These are phyloP conservation scores for Hyaloscypha variabilis DNA, from an alignment of 495 filamentous ascomycete species.

Conservation along the genomic window DNA sequence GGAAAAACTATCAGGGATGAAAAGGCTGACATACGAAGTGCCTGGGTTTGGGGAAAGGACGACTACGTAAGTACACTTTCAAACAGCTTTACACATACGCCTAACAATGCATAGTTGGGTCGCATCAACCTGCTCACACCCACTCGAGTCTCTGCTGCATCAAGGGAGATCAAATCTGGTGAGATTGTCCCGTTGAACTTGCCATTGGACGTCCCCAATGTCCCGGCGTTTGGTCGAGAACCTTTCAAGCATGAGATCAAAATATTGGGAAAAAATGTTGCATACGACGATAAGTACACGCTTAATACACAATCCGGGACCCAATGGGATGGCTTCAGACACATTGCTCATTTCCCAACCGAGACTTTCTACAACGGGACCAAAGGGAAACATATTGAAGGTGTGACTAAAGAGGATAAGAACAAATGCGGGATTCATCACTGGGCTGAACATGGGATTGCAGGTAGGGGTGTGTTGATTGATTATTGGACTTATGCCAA, in stretches of 20 bases:
- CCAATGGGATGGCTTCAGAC: constrained; percentile 61
- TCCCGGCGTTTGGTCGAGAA: constrained; percentile 42
- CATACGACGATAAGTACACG: constrained; percentile 66
- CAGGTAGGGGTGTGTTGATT: constrained; percentile 47
- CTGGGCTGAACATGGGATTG: constrained; percentile 48
- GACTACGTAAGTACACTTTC: constrained; percentile 43
- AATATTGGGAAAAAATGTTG: constrained; percentile 45
- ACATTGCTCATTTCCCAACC: constrained; percentile 63
- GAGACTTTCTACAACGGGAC: constrained; percentile 52
- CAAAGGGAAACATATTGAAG: constrained; percentile 51
- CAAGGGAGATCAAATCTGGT: constrained; percentile 53
- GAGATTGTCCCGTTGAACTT: constrained; percentile 51
- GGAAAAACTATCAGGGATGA: background rate
- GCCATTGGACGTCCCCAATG: constrained; percentile 52
- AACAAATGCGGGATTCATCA: constrained; percentile 49
- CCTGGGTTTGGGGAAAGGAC: constrained; percentile 65
- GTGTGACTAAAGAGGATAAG: constrained; percentile 43
- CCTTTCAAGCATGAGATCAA: constrained; percentile 48
- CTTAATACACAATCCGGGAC: constrained; percentile 59
- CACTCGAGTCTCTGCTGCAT: constrained; percentile 49
- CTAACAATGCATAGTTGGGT: constrained; percentile 40
- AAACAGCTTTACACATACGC: background rate
- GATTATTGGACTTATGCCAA: constrained; percentile 45
- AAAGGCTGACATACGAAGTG: constrained; percentile 23
- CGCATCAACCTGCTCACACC: constrained; percentile 63